Conservation (phyloP, 2,329 filamentous ascomycete genomes). For the Cladosporium sp. region DNA sequence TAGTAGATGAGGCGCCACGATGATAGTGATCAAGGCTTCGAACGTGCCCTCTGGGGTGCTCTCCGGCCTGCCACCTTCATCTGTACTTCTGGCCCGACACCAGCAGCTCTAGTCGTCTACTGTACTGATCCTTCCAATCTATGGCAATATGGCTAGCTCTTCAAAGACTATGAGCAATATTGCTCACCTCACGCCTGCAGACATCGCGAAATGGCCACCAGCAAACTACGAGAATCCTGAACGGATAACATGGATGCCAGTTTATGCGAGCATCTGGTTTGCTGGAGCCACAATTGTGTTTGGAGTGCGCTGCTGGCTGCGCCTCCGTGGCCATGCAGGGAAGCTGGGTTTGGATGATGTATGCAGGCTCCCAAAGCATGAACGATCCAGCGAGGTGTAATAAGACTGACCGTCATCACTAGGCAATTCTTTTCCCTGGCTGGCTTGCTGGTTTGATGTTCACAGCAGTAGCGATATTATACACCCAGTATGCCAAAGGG, state of each 20-base stretch:
- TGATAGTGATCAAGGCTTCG: not conserved
- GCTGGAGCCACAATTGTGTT: slow-evolving; percentile 31
- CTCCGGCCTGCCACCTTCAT: not conserved
- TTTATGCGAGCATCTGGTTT: slow-evolving; percentile 32
- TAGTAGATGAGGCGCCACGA: not conserved
- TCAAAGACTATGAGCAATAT: slow-evolving; percentile 18
- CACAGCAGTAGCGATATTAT: slow-evolving; percentile 26
- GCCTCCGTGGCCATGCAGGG: slow-evolving; percentile 30
- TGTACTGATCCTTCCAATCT: slow-evolving; percentile 13
- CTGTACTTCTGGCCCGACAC: not conserved
- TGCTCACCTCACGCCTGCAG: slow-evolving; percentile 17
- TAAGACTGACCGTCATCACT: not conserved
- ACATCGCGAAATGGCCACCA: slow-evolving; percentile 21
- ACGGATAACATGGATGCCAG: slow-evolving; percentile 25
- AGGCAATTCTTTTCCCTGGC: slow-evolving; percentile 28
- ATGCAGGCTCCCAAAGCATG: slow-evolving; percentile 16
- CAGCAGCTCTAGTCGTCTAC: not conserved
- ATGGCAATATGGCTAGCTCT: not conserved
- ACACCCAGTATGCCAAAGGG: slow-evolving; percentile 31
- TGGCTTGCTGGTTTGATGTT: slow-evolving; percentile 30
- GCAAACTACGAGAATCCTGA: slow-evolving; percentile 24
- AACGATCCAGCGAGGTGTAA: not conserved
- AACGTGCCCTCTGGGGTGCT: not conserved
- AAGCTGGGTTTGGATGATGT: slow-evolving; percentile 37
- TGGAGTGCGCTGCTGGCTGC: slow-evolving; percentile 32